Evolutionary conservation across 1,284 basidiomycete genomes (phyloP).

Genomic region (Coniophora puteana): DNA sequence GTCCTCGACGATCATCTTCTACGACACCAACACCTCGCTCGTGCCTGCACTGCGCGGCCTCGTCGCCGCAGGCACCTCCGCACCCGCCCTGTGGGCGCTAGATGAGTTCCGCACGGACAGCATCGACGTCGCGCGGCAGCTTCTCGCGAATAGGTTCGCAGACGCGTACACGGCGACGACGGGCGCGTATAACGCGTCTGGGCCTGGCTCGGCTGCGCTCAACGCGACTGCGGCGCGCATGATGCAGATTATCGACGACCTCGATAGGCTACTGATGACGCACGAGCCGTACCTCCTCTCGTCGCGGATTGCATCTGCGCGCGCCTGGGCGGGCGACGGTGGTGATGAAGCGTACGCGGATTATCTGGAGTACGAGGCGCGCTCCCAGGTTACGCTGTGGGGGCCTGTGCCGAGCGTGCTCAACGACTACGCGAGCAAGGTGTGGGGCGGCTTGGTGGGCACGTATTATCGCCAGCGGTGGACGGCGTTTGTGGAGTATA

Average conservation of each 20-base stretch:
- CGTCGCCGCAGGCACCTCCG: conserved; percentile 23
- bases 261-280: conserved; percentile 35
- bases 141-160: conserved; percentile 38
- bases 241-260: conserved; percentile 29
- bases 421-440: conserved; percentile 42
- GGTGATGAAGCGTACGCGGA: conserved; percentile 28
- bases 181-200: conserved; percentile 21
- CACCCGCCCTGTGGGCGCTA: conserved; percentile 16
- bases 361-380: conserved; percentile 37
- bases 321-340: conserved; percentile 26
- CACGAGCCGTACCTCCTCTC: conserved; percentile 33
- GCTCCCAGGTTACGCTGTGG: conserved; percentile 44
- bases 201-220: conserved; percentile 18
- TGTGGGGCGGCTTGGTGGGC: conserved; percentile 39
- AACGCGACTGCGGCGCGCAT: conserved; percentile 22
- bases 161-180: conserved; percentile 30
- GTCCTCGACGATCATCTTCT: conserved; percentile 34
- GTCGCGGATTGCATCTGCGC: conserved; percentile 35
- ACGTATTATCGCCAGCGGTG: conserved; percentile 36
- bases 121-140: conserved; percentile 39
- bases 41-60: conserved; percentile 33
- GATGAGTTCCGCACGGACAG: conserved; percentile 39
- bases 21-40: conserved; percentile 35
- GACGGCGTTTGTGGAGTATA: conserved; percentile 32
- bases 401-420: conserved; percentile 40